These are phyloP conservation scores for Pythium pyrilobum DNA, from an alignment of 352 stramenopile genomes.

Conservation along the genomic window DNA sequence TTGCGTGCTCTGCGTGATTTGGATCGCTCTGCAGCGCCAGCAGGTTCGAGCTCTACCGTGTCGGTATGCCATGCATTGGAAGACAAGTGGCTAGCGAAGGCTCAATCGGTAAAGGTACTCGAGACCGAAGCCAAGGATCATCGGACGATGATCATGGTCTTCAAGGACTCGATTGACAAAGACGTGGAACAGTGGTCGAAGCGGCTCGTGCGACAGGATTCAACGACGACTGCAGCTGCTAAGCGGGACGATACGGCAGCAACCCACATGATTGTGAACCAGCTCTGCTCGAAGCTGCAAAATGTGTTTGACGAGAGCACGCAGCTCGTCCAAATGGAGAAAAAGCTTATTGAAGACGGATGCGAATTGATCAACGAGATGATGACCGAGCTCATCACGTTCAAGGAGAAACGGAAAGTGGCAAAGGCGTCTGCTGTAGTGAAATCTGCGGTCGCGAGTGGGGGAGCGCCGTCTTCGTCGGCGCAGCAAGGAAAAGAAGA, in stretches of 20 bases:
- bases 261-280: slow-evolving; percentile 71
- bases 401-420: slow-evolving; percentile 47
- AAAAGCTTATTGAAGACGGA: slow-evolving; percentile 50
- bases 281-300: slow-evolving; percentile 75
- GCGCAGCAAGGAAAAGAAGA: slow-evolving; percentile 39
- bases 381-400: slow-evolving; percentile 47
- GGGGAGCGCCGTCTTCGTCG: slow-evolving; percentile 1
- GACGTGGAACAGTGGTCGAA: slow-evolving; percentile 72
- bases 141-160: slow-evolving; percentile 75
- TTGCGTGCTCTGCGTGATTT: slow-evolving; percentile 69
- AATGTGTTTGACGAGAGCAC: slow-evolving; percentile 75
- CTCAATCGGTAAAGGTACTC: slow-evolving; percentile 51
- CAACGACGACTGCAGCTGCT: slow-evolving; percentile 17
- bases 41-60: background rate
- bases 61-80: slow-evolving; percentile 18
- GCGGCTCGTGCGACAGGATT: slow-evolving; percentile 30
- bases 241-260: slow-evolving; percentile 62
- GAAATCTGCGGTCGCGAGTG: slow-evolving; percentile 10
- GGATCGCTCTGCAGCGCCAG: slow-evolving; percentile 17
- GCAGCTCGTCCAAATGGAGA: slow-evolving; percentile 58
- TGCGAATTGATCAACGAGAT: slow-evolving; percentile 71
- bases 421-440: slow-evolving; percentile 15
- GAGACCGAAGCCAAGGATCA: slow-evolving; percentile 76
- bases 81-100: slow-evolving; percentile 51
- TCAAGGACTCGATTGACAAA: slow-evolving; percentile 76